phyloP scores from a whole-genome alignment of 2,329 filamentous ascomycete species.

The Ilyonectria destructans region DNA sequence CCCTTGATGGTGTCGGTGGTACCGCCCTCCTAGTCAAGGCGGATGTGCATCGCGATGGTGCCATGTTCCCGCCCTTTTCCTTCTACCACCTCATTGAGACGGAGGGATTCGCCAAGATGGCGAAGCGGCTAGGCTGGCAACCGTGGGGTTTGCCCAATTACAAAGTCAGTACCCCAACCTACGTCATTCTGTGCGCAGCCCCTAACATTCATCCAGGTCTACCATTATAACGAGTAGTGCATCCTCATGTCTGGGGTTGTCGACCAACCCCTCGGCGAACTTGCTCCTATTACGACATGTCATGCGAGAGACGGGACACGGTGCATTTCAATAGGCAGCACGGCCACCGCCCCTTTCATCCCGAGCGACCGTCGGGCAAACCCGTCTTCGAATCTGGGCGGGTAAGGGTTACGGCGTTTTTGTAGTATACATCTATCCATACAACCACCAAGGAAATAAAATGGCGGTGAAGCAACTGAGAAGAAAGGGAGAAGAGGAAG shows the following conservation, averaged over 20 bases:
- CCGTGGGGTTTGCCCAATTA: constrained; percentile 96
- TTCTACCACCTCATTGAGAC: constrained; percentile 99
- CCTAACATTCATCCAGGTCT: constrained; percentile 72
- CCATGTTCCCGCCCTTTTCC: constrained; percentile 97
- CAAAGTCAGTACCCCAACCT: constrained; percentile 75
- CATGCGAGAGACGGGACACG: constrained; percentile 30
- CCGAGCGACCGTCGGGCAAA: constrained; percentile 30
- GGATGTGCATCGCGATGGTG: constrained; percentile 95
- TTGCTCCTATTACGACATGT: constrained; percentile 36
- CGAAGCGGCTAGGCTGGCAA: constrained; percentile 87
- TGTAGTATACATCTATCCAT: constrained; percentile 41
- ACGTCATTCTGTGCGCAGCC: neutral
- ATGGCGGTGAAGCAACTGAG: constrained; percentile 11
- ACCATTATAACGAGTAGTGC: constrained; percentile 88
- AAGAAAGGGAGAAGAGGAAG: constrained; percentile 7
- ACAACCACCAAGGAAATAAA: constrained; percentile 25
- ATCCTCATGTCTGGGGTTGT: constrained; percentile 20
- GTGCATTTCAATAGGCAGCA: constrained; percentile 20
- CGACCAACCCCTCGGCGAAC: constrained; percentile 26
- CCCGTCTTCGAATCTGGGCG: constrained; percentile 42
- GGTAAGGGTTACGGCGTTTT: constrained; percentile 47
- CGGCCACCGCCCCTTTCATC: constrained; percentile 16
- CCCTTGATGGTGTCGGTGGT: constrained; percentile 93
- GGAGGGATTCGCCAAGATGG: constrained; percentile 98
- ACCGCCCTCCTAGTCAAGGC: constrained; percentile 95